These are phyloP conservation scores for Leccinum rimulosum DNA, from an alignment of 768 basidiomycete species.

Conservation along the genomic window DNA sequence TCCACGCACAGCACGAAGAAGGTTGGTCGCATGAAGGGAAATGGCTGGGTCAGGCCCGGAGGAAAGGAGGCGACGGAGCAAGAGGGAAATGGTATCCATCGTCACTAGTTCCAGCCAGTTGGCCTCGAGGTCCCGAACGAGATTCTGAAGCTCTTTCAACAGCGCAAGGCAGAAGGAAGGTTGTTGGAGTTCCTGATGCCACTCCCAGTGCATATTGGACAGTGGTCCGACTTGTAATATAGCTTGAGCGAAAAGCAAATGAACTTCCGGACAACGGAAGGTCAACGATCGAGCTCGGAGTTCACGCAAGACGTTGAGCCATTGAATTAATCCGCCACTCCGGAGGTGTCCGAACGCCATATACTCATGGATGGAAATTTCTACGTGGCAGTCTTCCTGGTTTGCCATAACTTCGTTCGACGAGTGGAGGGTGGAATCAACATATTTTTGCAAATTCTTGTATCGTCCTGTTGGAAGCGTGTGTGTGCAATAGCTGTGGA, in stretches of 20 bases:
- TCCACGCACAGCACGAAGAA: neutral
- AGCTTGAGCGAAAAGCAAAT: constrained; percentile 43
- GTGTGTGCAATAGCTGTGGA: constrained; percentile 32
- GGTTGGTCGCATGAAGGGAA: neutral
- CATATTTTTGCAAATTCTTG: constrained; percentile 35
- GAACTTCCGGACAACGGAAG: constrained; percentile 40
- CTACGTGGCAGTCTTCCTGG: constrained; percentile 40
- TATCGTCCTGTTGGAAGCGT: constrained; percentile 35
- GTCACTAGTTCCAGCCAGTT: constrained; percentile 42
- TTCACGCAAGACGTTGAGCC: constrained; percentile 50
- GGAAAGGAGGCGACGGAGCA: constrained; percentile 38
- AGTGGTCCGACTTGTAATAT: constrained; percentile 42
- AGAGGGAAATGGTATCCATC: constrained; percentile 32
- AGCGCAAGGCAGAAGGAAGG: constrained; percentile 36
- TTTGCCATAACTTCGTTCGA: constrained; percentile 43
- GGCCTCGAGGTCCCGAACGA: constrained; percentile 34
- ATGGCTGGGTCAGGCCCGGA: constrained; percentile 8
- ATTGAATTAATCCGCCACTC: constrained; percentile 44
- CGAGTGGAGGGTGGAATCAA: constrained; percentile 36
- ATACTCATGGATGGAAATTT: constrained; percentile 45
- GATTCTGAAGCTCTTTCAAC: constrained; percentile 34
- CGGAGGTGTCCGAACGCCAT: constrained; percentile 45
- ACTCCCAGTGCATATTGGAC: constrained; percentile 20
- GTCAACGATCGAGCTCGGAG: constrained; percentile 38
- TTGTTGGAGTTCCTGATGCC: constrained; percentile 40